A percentile compares a stretch with the other conserved stretches of the same genome.
Conservation (phyloP, 768 basidiomycete genomes). For the Suillus hirtellus region DNA sequence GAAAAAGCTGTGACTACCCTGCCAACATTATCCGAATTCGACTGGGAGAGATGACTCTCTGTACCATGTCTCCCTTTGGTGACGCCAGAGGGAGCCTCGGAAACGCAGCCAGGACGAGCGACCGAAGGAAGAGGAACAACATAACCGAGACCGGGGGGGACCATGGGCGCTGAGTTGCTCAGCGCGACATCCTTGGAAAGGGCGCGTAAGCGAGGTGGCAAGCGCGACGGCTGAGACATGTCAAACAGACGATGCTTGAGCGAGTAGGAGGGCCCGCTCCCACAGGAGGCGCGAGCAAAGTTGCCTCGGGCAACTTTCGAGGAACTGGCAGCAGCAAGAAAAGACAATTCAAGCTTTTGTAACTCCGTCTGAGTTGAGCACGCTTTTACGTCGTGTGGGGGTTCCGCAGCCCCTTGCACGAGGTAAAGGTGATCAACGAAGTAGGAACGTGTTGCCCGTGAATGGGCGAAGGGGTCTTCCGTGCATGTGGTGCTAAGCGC, state of each 20-base stretch:
- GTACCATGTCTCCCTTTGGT: constrained; percentile 21
- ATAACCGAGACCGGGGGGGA: constrained; percentile 9
- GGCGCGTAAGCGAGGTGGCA: not conserved
- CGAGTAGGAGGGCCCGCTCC: constrained; percentile 9
- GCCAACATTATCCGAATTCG: constrained; percentile 18
- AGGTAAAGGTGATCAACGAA: constrained; percentile 16
- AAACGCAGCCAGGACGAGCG: not conserved
- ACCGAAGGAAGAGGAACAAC: not conserved
- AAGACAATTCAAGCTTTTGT: not conserved
- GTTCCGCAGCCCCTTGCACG: constrained; percentile 16
- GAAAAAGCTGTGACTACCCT: constrained; percentile 1
- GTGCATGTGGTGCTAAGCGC: constrained; percentile 1
- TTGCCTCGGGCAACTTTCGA: constrained; percentile 8
- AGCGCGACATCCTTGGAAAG: not conserved
- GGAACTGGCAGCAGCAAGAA: constrained; percentile 3
- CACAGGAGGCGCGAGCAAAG: constrained; percentile 4
- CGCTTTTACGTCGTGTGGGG: constrained; percentile 29
- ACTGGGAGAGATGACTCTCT: constrained; percentile 23
- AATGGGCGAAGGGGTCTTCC: constrained; percentile 11
- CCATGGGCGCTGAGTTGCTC: constrained; percentile 9
- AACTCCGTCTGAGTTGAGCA: constrained; percentile 17
- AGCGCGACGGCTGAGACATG: constrained; percentile 2
- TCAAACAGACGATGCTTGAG: not conserved
- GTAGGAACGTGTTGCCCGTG: constrained; percentile 12
- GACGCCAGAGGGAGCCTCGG: too few relatives aligned